Evolutionary conservation across 345 rosid species (phyloP).

Genomic region (Firmiana major): DNA sequence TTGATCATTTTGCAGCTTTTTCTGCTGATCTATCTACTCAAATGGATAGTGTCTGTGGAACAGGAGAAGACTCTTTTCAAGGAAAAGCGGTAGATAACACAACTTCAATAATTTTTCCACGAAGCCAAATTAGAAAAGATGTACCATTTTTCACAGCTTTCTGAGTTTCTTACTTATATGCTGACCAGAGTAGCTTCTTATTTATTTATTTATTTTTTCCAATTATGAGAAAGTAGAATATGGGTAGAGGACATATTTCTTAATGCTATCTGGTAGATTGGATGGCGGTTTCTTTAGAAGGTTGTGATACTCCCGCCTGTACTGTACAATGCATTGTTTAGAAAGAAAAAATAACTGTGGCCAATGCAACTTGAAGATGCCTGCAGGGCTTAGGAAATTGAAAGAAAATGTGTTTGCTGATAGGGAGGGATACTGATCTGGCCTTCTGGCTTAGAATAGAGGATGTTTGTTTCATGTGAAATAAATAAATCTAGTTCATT

Average conservation of each 20-base stretch:
- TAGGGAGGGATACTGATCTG: background rate
- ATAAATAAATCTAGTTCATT: background rate
- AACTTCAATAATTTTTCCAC: no score
- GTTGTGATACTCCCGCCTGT: background rate
- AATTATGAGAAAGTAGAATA: background rate
- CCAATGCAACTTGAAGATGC: background rate
- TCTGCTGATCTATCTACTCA: slow-evolving; percentile 49
- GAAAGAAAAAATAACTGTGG: background rate
- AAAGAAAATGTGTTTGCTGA: background rate
- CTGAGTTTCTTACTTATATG: background rate
- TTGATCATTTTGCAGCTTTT: slow-evolving; percentile 39
- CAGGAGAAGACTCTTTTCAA: slow-evolving; percentile 28
- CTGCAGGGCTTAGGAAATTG: background rate
- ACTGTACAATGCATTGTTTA: background rate
- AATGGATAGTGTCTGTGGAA: slow-evolving; percentile 56
- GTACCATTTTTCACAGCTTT: background rate
- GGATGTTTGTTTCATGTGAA: background rate
- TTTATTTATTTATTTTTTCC: no score
- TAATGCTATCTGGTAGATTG: background rate
- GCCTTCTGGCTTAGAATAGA: no score
- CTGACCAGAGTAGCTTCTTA: background rate
- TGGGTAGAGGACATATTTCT: background rate
- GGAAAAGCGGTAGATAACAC: slow-evolving; percentile 28
- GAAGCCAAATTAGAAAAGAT: background rate
- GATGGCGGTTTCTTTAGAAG: background rate